Evolutionary conservation across 768 basidiomycete species (phyloP).

Genomic region (Hysterangium stoloniferum): DNA sequence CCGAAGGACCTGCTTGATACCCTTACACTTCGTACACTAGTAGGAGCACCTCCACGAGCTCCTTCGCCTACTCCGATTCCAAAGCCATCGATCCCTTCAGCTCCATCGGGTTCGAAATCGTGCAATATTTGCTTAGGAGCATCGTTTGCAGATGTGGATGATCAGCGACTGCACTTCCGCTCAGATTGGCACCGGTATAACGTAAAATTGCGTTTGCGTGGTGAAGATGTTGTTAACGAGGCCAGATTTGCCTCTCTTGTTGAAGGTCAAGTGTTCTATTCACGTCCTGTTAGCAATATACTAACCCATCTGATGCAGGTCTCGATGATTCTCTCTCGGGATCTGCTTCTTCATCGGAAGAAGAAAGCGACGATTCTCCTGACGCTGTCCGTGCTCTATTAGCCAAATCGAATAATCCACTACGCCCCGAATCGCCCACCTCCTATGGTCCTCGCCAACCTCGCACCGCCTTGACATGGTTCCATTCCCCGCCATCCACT

Average conservation of each 20-base stretch:
- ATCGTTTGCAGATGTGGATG: slow-evolving; percentile 64
- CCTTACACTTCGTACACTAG: slow-evolving; percentile 58
- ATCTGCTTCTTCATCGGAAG: slow-evolving; percentile 60
- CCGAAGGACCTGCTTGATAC: slow-evolving; percentile 61
- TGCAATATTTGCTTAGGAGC: slow-evolving; percentile 71
- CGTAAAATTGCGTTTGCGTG: slow-evolving; percentile 70
- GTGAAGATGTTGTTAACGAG: slow-evolving; percentile 57
- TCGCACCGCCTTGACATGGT: slow-evolving; percentile 79
- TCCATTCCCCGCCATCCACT: slow-evolving; percentile 77
- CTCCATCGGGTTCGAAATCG: slow-evolving; percentile 39
- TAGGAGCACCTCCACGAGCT: slow-evolving; percentile 27
- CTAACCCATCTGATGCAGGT: slow-evolving; percentile 28
- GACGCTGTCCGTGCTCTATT: slow-evolving; percentile 63
- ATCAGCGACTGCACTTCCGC: slow-evolving; percentile 79
- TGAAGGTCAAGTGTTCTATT: slow-evolving; percentile 49
- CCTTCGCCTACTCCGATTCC: slow-evolving; percentile 19
- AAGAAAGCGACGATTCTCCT: slow-evolving; percentile 40
- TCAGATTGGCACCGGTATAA: slow-evolving; percentile 99
- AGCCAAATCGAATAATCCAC: slow-evolving; percentile 43
- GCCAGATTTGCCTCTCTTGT: slow-evolving; percentile 68
- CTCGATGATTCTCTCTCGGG: slow-evolving; percentile 89
- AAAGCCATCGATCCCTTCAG: slow-evolving; percentile 21
- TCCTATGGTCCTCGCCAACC: slow-evolving; percentile 31
- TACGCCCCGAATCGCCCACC: slow-evolving; percentile 42
- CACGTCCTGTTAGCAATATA: neutral